Percentiles rank a stretch among this genome's conserved stretches.
Conservation (phyloP, 768 basidiomycete genomes). For the Neoboletus subvelutipes region DNA sequence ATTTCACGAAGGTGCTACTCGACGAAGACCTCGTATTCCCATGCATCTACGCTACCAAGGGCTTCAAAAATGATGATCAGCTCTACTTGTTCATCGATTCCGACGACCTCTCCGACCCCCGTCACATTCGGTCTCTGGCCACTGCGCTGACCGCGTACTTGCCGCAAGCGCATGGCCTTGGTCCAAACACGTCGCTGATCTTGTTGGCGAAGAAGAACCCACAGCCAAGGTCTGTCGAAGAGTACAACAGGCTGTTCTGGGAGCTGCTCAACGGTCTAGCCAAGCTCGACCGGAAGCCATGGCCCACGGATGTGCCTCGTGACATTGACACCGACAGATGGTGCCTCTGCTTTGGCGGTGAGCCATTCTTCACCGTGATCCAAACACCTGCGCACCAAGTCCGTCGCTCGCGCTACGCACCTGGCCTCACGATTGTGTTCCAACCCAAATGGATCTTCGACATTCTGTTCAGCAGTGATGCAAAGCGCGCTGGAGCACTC, state of each 20-base stretch:
- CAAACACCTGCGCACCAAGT: conserved; percentile 24
- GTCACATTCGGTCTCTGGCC: conserved; percentile 21
- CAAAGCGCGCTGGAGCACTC: conserved; percentile 19
- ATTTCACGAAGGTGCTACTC: conserved; percentile 21
- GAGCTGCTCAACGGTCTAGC: conserved; percentile 20
- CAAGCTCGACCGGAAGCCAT: conserved; percentile 16
- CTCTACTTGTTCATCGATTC: conserved; percentile 24
- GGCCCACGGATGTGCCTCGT: conserved; percentile 16
- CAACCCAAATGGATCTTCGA: conserved; percentile 27
- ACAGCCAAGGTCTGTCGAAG: conserved; percentile 12
- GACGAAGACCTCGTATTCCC: conserved; percentile 23
- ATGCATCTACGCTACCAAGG: conserved; percentile 24
- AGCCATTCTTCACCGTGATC: conserved; percentile 22
- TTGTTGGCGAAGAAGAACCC: conserved; percentile 17
- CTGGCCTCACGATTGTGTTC: conserved; percentile 23
- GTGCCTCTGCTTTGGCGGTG: conserved; percentile 24
- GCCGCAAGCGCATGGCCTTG: conserved; percentile 16
- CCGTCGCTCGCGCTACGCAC: conserved; percentile 21
- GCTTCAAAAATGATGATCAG: conserved; percentile 23
- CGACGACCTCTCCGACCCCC: conserved; percentile 22
- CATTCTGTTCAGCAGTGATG: conserved; percentile 21
- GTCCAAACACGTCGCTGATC: conserved; percentile 23
- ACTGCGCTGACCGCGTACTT: conserved; percentile 13
- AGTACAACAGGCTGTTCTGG: conserved; percentile 22
- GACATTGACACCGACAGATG: conserved; percentile 23